Evolutionary conservation across 164 flowering plant genomes (phyloP).

Genomic region (Magnolia sinica): DNA sequence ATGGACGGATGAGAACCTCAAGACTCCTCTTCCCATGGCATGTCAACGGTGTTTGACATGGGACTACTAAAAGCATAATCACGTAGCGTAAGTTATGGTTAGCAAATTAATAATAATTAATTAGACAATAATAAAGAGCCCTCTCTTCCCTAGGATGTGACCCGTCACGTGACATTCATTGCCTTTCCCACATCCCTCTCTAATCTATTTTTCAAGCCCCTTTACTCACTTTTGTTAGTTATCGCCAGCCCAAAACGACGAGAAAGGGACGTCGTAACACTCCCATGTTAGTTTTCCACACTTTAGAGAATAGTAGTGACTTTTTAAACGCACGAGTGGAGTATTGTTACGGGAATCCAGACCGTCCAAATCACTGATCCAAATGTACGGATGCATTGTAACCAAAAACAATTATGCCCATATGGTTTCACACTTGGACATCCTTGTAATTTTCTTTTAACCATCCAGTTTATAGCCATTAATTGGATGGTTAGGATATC

Average conservation of each 20-base stretch:
- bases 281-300: background rate
- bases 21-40: background rate
- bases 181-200: background rate
- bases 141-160: background rate
- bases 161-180: slow-evolving; percentile 7
- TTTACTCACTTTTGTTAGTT: background rate
- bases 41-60: slow-evolving; percentile 3
- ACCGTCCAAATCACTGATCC: background rate
- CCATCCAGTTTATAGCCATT: too few species aligned
- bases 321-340: background rate
- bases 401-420: too few species aligned
- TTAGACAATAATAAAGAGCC: background rate
- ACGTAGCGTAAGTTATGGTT: background rate
- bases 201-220: background rate
- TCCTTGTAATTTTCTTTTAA: too few species aligned
- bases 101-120: background rate
- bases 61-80: background rate
- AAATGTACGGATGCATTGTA: too few species aligned
- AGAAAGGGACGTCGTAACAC: background rate
- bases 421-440: too few species aligned
- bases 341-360: background rate
- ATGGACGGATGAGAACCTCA: too few species aligned
- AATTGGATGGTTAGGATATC: too few species aligned
- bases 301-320: background rate
- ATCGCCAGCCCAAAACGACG: background rate